Evolutionary conservation across 345 rosid species (phyloP), one percentile per base, ranked within the genome.

Genomic region (Populus deltoides): DNA sequence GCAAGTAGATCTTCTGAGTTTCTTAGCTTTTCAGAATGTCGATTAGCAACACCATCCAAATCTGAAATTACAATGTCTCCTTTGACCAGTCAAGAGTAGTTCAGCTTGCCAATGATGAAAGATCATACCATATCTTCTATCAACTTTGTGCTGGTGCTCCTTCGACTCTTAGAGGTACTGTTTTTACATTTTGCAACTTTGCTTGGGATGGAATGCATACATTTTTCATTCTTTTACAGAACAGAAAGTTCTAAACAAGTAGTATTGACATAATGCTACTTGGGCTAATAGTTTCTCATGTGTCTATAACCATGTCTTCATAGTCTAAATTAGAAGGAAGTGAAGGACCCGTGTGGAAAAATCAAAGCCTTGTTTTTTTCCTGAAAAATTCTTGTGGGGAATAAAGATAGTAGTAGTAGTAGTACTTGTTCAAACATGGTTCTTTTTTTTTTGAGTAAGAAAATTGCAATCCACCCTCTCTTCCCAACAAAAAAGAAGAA

Each of bases 91-190:
- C 97, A 55, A 88, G 99, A 86, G 98, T 96, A 66, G 97, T 91
- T 86, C 98, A 96, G 84, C 81, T 93, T 82, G 88, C 90, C 81
- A 74, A 82, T 75, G 97, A 97, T 76, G 99, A 96, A 90, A 86
- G 99, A 84, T 91, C 99, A 35, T 96, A 89, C 83, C 98, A 93
- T 77, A 82, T 96, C 76, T 92, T 96, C 77, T 96, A 96, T 84
- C 93, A 92, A 85, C 88, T 96, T 36, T 96, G 99, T 89, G 94
- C 93, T 72, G 98, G 99, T 72, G 98, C 97, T 89, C 89, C 98
- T 27, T 84, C 90, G 57, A 75, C 66, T 82, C 92, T 96, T 61
- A 93, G 87, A 92, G 99, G 99, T 96, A 88, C 55, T 41, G 62
- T 71, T 81, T 72, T 72, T 79, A 22, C 4, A 7, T 43, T 49